A percentile compares a stretch with the other conserved stretches of the same genome.
These are phyloP conservation scores for Corylus avellana DNA, from an alignment of 306 rosid species.

Conservation along the genomic window DNA sequence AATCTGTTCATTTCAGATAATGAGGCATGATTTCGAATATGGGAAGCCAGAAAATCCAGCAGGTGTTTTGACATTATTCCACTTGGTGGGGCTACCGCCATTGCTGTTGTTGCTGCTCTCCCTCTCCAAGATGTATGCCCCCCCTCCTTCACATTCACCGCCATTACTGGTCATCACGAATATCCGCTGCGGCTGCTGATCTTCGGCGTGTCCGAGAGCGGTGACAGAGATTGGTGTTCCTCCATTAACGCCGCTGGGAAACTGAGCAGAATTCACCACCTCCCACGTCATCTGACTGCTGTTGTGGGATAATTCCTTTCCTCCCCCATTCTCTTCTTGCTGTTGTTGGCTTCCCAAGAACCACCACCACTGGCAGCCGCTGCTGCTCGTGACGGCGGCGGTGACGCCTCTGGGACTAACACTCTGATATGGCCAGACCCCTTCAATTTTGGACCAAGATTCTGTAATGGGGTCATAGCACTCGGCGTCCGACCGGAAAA, in stretches of 20 bases:
- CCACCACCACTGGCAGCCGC: not conserved
- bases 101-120: not conserved
- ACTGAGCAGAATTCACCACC: not conserved
- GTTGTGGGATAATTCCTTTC: not conserved
- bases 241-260: not conserved
- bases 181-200: not conserved
- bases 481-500: constrained; percentile 1
- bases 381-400: not conserved
- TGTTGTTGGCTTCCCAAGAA: not conserved
- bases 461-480: not conserved
- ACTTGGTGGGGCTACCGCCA: not conserved
- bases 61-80: constrained; percentile 5
- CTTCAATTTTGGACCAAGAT: constrained; percentile 5
- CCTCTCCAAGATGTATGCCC: not conserved
- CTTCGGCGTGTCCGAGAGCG: not conserved
- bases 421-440: not conserved
- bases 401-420: constrained; percentile 10
- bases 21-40: not conserved
- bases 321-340: not conserved
- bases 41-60: constrained; percentile 1
- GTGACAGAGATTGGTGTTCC: not conserved
- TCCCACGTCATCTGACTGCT: not conserved
- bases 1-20: not conserved
- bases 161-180: not conserved
- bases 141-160: not conserved